Evolutionary conservation across 1,139 yeast species (phyloP).

Genomic region (Candida dubliniensis): DNA sequence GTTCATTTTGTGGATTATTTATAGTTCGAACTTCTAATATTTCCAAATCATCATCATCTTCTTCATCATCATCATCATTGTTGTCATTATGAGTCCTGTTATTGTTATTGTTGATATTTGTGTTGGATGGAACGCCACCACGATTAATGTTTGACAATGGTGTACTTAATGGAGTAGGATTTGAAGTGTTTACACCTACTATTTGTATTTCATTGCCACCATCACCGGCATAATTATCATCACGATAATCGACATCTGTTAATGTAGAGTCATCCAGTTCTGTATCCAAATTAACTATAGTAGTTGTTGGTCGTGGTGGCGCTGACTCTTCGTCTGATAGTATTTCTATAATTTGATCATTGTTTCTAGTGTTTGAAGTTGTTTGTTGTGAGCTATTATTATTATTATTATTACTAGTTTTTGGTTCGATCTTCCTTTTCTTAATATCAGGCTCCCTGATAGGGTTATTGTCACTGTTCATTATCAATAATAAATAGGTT

Average conservation of each 20-base stretch:
- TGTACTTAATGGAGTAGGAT: slow-evolving; percentile 4
- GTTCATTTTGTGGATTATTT: not conserved
- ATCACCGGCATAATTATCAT: slow-evolving; percentile 10
- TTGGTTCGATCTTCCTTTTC: no score
- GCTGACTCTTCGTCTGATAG: not conserved
- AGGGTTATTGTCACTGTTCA: no score
- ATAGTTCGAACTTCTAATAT: slow-evolving; percentile 11
- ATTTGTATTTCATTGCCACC: slow-evolving; percentile 20
- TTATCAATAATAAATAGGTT: no score
- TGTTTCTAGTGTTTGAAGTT: no score
- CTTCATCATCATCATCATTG: not conserved
- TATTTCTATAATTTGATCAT: not conserved
- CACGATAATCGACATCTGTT: no score
- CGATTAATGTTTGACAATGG: no score
- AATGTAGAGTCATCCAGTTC: no score
- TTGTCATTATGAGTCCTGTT: not conserved
- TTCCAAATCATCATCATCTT: slow-evolving; percentile 8
- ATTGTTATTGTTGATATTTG: not conserved
- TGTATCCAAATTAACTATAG: no score
- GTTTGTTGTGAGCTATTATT: no score
- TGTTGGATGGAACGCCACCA: no score
- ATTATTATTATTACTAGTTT: no score
- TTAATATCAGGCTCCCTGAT: no score
- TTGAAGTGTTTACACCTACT: slow-evolving; percentile 10
- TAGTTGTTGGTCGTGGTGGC: not conserved